phyloP scores from a whole-genome alignment of 805 yeast species.

The Metschnikowia picachoensis region DNA sequence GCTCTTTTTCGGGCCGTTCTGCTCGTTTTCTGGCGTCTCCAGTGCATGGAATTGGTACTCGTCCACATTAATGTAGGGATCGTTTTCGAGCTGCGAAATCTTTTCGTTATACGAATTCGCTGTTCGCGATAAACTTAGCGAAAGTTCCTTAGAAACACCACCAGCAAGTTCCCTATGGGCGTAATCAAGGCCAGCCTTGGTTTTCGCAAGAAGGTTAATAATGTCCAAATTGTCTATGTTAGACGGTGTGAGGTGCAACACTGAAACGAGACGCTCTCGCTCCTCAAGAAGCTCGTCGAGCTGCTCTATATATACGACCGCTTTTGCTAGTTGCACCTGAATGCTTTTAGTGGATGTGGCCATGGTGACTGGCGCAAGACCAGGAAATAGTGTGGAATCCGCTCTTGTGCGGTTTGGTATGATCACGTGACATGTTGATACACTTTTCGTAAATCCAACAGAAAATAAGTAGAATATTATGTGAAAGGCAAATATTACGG shows the following conservation, averaged over 20 bases:
- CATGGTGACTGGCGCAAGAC: slow-evolving; percentile 1
- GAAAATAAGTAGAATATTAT: too few species aligned
- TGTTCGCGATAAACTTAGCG: slow-evolving; percentile 1
- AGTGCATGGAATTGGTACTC: slow-evolving; percentile 26
- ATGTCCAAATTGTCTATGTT: slow-evolving; percentile 37
- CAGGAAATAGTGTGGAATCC: too few species aligned
- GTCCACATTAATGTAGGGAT: slow-evolving; percentile 26
- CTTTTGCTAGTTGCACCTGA: slow-evolving; percentile 18
- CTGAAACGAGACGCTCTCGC: slow-evolving; percentile 25
- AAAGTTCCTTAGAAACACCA: slow-evolving; percentile 3
- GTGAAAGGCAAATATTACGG: too few species aligned
- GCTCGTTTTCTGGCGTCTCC: slow-evolving; percentile 1
- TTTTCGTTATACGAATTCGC: slow-evolving; percentile 18
- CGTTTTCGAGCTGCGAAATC: slow-evolving; percentile 20
- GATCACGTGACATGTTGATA: too few species aligned
- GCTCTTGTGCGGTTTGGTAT: too few species aligned
- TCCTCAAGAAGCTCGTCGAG: slow-evolving; percentile 32
- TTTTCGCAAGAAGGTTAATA: slow-evolving; percentile 25
- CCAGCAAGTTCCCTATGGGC: slow-evolving; percentile 27
- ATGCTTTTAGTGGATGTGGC: slow-evolving; percentile 19
- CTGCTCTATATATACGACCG: slow-evolving; percentile 23
- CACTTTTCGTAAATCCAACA: too few species aligned
- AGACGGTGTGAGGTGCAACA: slow-evolving; percentile 35
- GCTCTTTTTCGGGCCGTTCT: slow-evolving; percentile 21
- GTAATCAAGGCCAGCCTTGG: slow-evolving; percentile 26